These are phyloP conservation scores for Botrytis medusae DNA, from an alignment of 2,329 filamentous ascomycete genomes.

Conservation along the genomic window DNA sequence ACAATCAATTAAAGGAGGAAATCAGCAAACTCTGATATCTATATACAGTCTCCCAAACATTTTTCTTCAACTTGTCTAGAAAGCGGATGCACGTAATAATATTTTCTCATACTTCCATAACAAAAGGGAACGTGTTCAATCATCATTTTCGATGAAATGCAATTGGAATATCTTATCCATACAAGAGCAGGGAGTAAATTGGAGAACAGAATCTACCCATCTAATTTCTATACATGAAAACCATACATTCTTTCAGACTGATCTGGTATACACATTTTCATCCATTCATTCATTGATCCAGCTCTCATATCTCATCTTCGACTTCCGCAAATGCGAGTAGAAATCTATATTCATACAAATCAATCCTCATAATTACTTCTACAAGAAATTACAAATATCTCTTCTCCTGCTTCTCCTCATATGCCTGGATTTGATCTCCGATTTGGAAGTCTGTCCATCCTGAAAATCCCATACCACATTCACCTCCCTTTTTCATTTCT, in stretches of 20 bases:
- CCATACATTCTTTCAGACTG: neutral
- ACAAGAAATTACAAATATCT: slow-evolving; percentile 37
- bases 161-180: neutral
- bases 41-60: too few relatives aligned
- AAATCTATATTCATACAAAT: neutral
- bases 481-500: slow-evolving; percentile 88
- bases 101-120: too few relatives aligned
- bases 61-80: too few relatives aligned
- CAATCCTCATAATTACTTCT: neutral
- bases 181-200: neutral
- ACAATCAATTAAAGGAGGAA: too few relatives aligned
- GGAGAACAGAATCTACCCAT: neutral
- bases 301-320: neutral
- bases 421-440: slow-evolving; percentile 86
- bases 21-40: too few relatives aligned
- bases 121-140: too few relatives aligned
- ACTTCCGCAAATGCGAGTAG: neutral
- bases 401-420: slow-evolving; percentile 76
- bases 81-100: too few relatives aligned
- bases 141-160: neutral
- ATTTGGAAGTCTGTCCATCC: slow-evolving; percentile 74
- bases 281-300: neutral
- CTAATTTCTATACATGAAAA: neutral
- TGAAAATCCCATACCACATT: slow-evolving; percentile 87
- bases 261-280: slow-evolving; percentile 55